phyloP scores from a whole-genome alignment of 2,329 filamentous ascomycete genomes.

The Beauveria sp. region DNA sequence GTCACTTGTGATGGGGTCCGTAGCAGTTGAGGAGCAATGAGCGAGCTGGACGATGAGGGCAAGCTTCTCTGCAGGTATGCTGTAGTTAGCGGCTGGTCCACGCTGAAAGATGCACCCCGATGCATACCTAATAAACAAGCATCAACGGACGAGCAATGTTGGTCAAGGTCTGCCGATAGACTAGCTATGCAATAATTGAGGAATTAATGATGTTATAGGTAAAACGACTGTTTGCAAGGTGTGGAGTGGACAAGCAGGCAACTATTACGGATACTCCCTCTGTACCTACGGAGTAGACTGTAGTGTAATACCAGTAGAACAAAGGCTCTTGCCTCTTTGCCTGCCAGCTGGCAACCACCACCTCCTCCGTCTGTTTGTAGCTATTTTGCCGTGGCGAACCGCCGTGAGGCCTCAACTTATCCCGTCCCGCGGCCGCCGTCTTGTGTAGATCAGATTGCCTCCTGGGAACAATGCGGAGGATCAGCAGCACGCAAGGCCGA shows the following conservation, averaged over 20 bases:
- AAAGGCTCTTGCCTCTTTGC: too few relatives aligned
- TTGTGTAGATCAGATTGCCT: constrained; percentile 4
- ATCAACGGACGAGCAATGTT: neutral
- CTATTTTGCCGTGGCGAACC: neutral
- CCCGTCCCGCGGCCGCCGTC: neutral
- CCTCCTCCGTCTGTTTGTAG: neutral
- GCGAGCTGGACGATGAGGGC: neutral
- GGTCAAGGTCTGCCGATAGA: too few relatives aligned
- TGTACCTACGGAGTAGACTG: too few relatives aligned
- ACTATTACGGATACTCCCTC: neutral
- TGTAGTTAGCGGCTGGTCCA: neutral
- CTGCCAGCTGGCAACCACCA: neutral
- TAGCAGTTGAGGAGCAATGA: neutral
- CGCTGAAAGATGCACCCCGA: constrained; percentile 7
- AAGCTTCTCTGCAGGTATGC: neutral
- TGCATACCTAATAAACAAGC: neutral
- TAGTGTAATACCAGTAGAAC: too few relatives aligned
- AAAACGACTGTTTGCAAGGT: too few relatives aligned
- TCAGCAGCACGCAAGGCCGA: neutral
- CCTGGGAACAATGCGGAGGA: constrained; percentile 6
- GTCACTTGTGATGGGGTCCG: constrained; percentile 1
- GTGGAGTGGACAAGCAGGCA: neutral
- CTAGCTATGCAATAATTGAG: too few relatives aligned
- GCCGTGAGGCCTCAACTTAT: neutral
- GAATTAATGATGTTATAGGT: too few relatives aligned